phyloP scores from a whole-genome alignment of 768 basidiomycete species.

The Lactarius tabidus region DNA sequence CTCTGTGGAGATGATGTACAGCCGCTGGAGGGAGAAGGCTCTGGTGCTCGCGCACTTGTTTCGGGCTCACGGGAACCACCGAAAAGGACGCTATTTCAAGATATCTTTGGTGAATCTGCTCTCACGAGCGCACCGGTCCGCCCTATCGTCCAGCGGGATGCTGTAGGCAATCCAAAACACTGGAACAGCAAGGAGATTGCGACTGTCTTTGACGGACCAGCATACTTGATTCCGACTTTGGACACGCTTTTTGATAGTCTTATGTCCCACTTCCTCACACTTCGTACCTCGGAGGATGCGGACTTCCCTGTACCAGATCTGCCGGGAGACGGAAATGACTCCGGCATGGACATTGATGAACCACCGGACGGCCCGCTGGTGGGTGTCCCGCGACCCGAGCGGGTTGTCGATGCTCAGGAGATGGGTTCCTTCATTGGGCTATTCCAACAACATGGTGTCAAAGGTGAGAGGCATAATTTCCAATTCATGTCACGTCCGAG shows the following conservation, averaged over 20 bases:
- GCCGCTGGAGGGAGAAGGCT: slow-evolving; percentile 41
- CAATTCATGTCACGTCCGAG: background rate
- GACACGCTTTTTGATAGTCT: slow-evolving; percentile 65
- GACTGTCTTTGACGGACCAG: slow-evolving; percentile 59
- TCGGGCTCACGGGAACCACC: slow-evolving; percentile 31
- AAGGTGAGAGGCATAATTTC: slow-evolving; percentile 32
- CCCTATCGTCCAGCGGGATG: slow-evolving; percentile 24
- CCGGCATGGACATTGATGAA: slow-evolving; percentile 29
- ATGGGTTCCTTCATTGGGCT: slow-evolving; percentile 56
- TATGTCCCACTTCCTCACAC: slow-evolving; percentile 45
- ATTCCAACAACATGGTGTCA: slow-evolving; percentile 52
- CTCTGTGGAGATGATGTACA: slow-evolving; percentile 59
- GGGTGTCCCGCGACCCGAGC: slow-evolving; percentile 31
- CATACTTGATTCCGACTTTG: slow-evolving; percentile 74
- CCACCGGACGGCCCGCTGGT: slow-evolving; percentile 20
- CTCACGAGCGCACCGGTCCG: slow-evolving; percentile 38
- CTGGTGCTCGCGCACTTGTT: slow-evolving; percentile 38
- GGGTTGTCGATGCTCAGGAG: slow-evolving; percentile 49
- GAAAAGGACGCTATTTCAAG: slow-evolving; percentile 72
- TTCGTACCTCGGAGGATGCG: slow-evolving; percentile 28
- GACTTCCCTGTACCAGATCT: slow-evolving; percentile 22
- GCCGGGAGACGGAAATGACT: slow-evolving; percentile 33
- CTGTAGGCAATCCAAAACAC: slow-evolving; percentile 29
- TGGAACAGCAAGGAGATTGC: slow-evolving; percentile 43
- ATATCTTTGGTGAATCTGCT: slow-evolving; percentile 83